Evolutionary conservation across 257 asterid species (phyloP).

Genomic region (Avicennia marina): DNA sequence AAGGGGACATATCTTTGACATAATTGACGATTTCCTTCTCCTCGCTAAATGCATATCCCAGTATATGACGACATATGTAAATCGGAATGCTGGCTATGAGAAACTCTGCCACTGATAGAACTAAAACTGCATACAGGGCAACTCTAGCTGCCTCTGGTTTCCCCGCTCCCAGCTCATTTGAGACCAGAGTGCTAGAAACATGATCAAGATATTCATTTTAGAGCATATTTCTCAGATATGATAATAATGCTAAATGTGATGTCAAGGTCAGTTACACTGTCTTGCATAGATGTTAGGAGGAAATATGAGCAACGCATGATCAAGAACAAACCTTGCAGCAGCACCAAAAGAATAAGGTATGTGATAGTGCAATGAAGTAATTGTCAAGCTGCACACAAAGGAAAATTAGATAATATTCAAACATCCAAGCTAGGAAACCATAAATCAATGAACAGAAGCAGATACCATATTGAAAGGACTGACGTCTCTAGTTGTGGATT

Average conservation of each 20-base stretch:
- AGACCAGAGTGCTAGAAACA: slow-evolving; percentile 53
- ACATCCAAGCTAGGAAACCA: not conserved
- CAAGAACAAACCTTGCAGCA: slow-evolving; percentile 55
- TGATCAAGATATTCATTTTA: not conserved
- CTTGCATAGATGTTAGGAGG: too few relatives aligned
- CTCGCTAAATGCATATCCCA: slow-evolving; percentile 61
- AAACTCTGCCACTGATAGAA: slow-evolving; percentile 47
- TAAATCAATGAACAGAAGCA: not conserved
- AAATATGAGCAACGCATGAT: not conserved
- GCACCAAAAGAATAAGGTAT: slow-evolving; percentile 53
- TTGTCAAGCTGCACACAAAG: slow-evolving; percentile 30
- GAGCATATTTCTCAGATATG: not conserved
- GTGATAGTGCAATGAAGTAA: slow-evolving; percentile 35
- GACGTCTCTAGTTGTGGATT: slow-evolving; percentile 77
- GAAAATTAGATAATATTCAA: not conserved
- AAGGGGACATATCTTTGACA: slow-evolving; percentile 57
- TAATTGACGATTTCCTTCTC: slow-evolving; percentile 52
- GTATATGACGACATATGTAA: slow-evolving; percentile 36
- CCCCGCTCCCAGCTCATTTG: slow-evolving; percentile 89
- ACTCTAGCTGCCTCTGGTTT: slow-evolving; percentile 51
- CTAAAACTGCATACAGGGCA: slow-evolving; percentile 41
- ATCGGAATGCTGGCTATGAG: slow-evolving; percentile 42
- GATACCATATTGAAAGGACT: slow-evolving; percentile 66
- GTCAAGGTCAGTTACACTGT: not conserved
- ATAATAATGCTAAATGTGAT: not conserved